Evolutionary conservation across 1,139 yeast species (phyloP), one percentile per base, ranked within the genome.

Genomic region (Candida freyschussii): DNA sequence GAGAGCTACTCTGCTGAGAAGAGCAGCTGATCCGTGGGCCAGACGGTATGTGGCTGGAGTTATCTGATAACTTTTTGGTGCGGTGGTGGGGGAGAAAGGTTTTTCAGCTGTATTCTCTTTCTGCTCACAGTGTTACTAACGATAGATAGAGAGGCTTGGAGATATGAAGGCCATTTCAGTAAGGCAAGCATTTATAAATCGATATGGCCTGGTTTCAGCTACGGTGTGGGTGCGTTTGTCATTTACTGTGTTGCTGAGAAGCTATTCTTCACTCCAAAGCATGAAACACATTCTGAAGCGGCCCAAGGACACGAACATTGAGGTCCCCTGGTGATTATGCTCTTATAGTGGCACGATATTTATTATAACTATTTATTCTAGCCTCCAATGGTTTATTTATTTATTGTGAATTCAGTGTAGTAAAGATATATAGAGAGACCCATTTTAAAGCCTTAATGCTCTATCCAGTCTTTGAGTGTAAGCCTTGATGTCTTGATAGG

Each of bases 191-290:
- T 93, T 52, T 80, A 77, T 60, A 78, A 69, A 52, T 75, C 75
- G 39, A 72, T 84, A n/a, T 74, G 85, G 55, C 95, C 95, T 3
- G 95, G 95, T 3, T 71, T 85, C 34, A 86, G 87, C 26, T 71
- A 80, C 32, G 95, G 91, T 26, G 69, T 80, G 19, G 91, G 77
- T 21, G 91, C 91, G 6, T 85, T 85, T 55, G 65, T 77, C 21
- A 67, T 72, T 13, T 80, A 79, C 57, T 67, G 74, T 45, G 73
- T 75, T 26, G 56, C 43, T 23, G 57, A 52, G 40, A 42, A 42
- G 37, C 21, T 52, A 15, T 45, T 47, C 27, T 40, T 47, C 28
- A 23, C 27, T 4, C 33, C 36, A 7, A 27, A 29, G 10, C 29
- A 41, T 10, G 44, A 39, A 8, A 32, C 33, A n/a, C 27, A 29